Conservation (phyloP, 306 rosid species). For the Glycyrrhiza uralensis region DNA sequence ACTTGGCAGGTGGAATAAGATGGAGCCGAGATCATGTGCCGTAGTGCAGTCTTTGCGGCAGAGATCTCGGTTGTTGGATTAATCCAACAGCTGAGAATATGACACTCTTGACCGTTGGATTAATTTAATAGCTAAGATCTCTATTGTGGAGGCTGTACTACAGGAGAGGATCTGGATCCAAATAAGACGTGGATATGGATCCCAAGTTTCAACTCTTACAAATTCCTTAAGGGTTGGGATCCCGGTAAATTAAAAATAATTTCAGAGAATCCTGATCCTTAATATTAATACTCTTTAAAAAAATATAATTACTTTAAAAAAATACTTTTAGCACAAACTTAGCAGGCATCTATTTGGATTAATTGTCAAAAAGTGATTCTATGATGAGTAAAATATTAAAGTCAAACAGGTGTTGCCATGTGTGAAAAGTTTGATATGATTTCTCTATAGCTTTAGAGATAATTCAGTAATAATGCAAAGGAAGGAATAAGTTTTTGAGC, state of each 20-base stretch:
- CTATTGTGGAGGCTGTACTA: too few relatives aligned
- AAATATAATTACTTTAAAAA: not conserved
- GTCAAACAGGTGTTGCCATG: slow-evolving; percentile 12
- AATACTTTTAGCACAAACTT: not conserved
- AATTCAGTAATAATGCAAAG: not conserved
- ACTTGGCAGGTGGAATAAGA: not conserved
- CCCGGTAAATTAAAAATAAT: not conserved
- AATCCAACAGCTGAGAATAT: too few relatives aligned
- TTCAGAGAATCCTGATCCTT: not conserved
- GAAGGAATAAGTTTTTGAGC: not conserved
- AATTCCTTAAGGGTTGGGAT: not conserved
- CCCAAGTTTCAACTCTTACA: not conserved
- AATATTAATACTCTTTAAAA: not conserved
- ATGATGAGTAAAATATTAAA: not conserved
- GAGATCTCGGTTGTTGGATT: too few relatives aligned
- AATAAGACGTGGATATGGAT: not conserved
- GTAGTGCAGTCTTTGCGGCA: too few relatives aligned
- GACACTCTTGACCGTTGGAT: too few relatives aligned
- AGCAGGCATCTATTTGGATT: not conserved
- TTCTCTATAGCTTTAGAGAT: not conserved
- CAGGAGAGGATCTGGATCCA: too few relatives aligned
- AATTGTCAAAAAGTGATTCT: not conserved
- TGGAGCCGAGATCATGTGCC: too few relatives aligned
- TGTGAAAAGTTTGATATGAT: slow-evolving; percentile 23
- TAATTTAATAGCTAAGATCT: too few relatives aligned